These are phyloP conservation scores for Candida anglica DNA, from an alignment of 805 yeast genomes.

Conservation along the genomic window DNA sequence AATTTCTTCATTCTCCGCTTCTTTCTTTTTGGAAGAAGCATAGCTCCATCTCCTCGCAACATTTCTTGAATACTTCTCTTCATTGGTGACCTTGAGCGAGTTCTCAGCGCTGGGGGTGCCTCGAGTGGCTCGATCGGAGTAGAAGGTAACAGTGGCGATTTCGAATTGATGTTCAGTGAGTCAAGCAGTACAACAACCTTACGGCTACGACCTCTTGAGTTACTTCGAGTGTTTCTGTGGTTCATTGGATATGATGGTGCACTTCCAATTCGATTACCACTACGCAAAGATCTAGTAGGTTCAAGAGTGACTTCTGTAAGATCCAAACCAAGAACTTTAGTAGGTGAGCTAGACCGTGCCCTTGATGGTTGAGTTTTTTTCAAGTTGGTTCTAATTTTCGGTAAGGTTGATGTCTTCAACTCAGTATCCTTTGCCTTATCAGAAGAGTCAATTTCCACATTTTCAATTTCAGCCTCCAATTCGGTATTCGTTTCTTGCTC, in stretches of 20 bases:
- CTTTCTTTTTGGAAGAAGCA: constrained; percentile 1
- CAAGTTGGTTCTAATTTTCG: too few relatives aligned
- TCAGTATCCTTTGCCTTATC: constrained; percentile 1
- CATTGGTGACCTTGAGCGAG: too few relatives aligned
- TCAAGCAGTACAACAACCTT: too few relatives aligned
- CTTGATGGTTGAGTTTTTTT: too few relatives aligned
- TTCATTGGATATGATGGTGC: too few relatives aligned
- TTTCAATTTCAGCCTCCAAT: constrained; percentile 2
- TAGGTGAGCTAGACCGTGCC: neutral
- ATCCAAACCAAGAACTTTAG: constrained; percentile 20
- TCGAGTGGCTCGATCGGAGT: too few relatives aligned
- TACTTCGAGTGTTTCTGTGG: too few relatives aligned
- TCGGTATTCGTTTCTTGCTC: constrained; percentile 3
- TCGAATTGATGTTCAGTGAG: too few relatives aligned
- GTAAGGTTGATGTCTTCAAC: too few relatives aligned
- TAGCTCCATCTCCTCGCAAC: neutral
- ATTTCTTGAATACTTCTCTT: constrained; percentile 1
- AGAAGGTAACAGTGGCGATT: too few relatives aligned
- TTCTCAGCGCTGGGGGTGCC: too few relatives aligned
- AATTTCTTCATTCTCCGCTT: constrained; percentile 1
- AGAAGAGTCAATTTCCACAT: neutral
- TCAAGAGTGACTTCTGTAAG: constrained; percentile 15
- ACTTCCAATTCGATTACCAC: constrained; percentile 18
- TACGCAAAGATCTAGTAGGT: constrained; percentile 20
- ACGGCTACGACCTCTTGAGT: too few relatives aligned